Percentiles rank a stretch among this genome's conserved stretches.
Conservation (phyloP, 2,329 filamentous ascomycete species). For the Dactylellina haptotyla region DNA sequence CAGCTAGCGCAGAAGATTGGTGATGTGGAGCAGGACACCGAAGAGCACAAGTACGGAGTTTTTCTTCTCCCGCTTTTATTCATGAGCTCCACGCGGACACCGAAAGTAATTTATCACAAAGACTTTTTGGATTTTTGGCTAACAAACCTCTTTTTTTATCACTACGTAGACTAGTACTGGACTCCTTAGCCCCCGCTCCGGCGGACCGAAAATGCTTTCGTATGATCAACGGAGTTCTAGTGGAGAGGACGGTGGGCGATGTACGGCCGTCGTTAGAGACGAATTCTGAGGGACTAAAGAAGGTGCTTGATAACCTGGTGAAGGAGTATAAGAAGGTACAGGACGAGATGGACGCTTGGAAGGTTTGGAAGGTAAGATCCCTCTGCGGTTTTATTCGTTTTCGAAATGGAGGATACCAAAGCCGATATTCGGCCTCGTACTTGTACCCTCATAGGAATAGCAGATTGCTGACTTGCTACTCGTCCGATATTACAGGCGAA, state of each 20-base stretch:
- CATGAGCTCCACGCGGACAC: background rate
- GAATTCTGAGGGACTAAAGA: conserved; percentile 91
- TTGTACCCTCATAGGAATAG: background rate
- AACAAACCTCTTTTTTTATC: background rate
- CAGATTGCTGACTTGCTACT: no score
- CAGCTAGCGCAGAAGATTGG: conserved; percentile 96
- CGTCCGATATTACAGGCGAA: conserved; percentile 86
- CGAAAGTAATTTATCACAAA: no score
- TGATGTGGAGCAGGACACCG: conserved; percentile 94
- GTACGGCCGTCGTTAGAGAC: conserved; percentile 90
- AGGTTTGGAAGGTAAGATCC: conserved; percentile 88
- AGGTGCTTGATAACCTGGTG: conserved; percentile 90
- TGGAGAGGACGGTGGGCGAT: conserved; percentile 92
- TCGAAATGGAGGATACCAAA: background rate
- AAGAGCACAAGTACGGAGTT: conserved; percentile 89
- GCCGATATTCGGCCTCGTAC: no score
- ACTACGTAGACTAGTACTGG: conserved; percentile 82
- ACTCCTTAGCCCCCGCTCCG: conserved; percentile 84
- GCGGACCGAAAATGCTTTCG: conserved; percentile 95
- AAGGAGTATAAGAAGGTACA: conserved; percentile 98
- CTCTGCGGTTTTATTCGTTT: background rate
- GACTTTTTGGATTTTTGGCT: no score
- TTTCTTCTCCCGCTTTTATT: no score
- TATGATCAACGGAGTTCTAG: conserved; percentile 95
- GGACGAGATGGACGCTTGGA: conserved; percentile 96